Evolutionary conservation across 768 basidiomycete species (phyloP), one percentile per base, ranked within the genome.

Genomic region (Podaxis pistillaris): DNA sequence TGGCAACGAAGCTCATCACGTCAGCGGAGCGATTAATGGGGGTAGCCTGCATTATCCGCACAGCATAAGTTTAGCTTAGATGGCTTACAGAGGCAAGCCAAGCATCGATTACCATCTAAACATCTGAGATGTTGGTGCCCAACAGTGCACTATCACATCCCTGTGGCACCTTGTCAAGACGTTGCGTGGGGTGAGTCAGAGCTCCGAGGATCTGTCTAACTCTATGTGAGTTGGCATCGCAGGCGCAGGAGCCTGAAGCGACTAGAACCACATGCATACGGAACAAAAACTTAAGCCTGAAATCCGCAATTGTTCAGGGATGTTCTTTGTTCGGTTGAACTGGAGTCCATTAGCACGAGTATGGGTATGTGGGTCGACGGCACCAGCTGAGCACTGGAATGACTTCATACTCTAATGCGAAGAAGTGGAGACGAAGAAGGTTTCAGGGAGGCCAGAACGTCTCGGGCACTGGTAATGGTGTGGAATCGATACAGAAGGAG

Each of bases 191-290:
- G 26, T 22, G n/a, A 56, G 33, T 24, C n/a, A 36, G 38, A 38
- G 54, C 17, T 38, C 54, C 38, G 54, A 56, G 54, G 54, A 56
- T 56, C 37, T 50, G 24, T 50, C 26, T 19, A 24, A 50, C 49
- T 50, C 44, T 46, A 19, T 17, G 17, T 19, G 26, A 22, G 22
- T 50, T 50, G 22, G 3, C 41, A 44, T 19, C 8, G 41, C 41
- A 44, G 41, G 26, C 12, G 49, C 12, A 24, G 12, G 22, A 13
- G 19, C 44, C 44, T 19, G 44, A n/a, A 46, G 19, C 44, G 44
- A 19, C 44, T 50, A 50, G 22, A 24, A 50, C 26, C 33, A 22
- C 12, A 24, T 28, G 49, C 26, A 28, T 50, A 26, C 26, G 26
- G 49, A 50, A 50, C 26, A 22, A 7, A 50, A 28, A 50, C 24